Evolutionary conservation across 306 rosid genomes (phyloP).

Genomic region (barrel medic (Medicago truncatula)): MtrunA17r5.0-ANR NC_053049.1:34310001-34310500

Average conservation of each 20-base stretch:
- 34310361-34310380: not conserved
- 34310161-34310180: conserved; percentile 20
- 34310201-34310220: not conserved
- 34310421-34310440: conserved; percentile 19
- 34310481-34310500: conserved; percentile 88
- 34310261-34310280: not conserved
- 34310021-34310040: not conserved
- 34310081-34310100: not conserved
- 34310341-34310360: conserved; percentile 5
- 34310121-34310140: not conserved
- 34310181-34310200: not conserved
- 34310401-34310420: conserved; percentile 16
- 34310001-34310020: not conserved
- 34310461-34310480: conserved; percentile 87
- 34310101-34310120: not conserved
- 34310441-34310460: conserved; percentile 94
- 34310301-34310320: not conserved
- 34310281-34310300: not conserved
- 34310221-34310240: conserved; percentile 2
- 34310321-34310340: not conserved
- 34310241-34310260: conserved; percentile 8
- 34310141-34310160: not conserved
- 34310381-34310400: not conserved
- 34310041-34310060: not conserved
- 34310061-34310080: not conserved